phyloP scores from a whole-genome alignment of 169 alveolate species.

The Eimeria necatrix region DNA sequence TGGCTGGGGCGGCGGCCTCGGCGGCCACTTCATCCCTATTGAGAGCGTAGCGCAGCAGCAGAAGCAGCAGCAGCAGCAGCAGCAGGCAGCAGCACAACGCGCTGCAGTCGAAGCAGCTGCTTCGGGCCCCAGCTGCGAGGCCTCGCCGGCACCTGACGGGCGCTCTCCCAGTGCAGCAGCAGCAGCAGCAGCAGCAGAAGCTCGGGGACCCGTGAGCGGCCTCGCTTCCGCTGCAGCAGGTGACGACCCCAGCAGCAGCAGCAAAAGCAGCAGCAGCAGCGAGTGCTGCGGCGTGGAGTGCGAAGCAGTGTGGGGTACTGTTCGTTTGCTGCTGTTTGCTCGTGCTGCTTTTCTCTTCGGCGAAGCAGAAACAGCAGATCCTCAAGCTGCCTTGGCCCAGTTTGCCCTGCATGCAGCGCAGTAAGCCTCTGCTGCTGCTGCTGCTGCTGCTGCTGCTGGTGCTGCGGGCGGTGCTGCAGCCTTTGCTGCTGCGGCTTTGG shows the following conservation, averaged over 20 bases:
- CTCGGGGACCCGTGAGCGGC: neutral
- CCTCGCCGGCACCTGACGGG: neutral
- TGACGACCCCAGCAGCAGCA: neutral
- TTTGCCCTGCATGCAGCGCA: conserved; percentile 1
- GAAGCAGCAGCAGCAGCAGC: conserved; percentile 40
- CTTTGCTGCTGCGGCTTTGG: neutral
- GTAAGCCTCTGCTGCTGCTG: neutral
- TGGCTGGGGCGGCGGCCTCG: conserved; percentile 19
- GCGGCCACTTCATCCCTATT: conserved; percentile 6
- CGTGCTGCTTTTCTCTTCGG: neutral
- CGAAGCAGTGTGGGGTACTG: neutral
- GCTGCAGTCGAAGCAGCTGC: neutral
- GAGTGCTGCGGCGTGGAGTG: neutral
- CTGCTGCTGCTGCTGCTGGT: neutral
- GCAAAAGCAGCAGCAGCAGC: conserved; percentile 17
- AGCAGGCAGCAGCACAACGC: neutral
- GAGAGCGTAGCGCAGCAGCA: conserved; percentile 1
- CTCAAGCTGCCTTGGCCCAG: neutral
- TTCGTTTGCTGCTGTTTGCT: conserved; percentile 1
- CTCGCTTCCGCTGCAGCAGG: neutral
- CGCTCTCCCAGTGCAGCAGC: neutral
- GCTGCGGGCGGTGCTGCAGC: neutral
- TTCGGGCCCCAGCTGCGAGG: neutral
- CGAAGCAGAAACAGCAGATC: neutral
- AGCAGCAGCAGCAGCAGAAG: conserved; percentile 2